A percentile compares a stretch with the other conserved stretches of the same genome.
Evolutionary conservation across 495 filamentous ascomycete genomes (phyloP).

Genomic region (Lophiotrema nucula): DNA sequence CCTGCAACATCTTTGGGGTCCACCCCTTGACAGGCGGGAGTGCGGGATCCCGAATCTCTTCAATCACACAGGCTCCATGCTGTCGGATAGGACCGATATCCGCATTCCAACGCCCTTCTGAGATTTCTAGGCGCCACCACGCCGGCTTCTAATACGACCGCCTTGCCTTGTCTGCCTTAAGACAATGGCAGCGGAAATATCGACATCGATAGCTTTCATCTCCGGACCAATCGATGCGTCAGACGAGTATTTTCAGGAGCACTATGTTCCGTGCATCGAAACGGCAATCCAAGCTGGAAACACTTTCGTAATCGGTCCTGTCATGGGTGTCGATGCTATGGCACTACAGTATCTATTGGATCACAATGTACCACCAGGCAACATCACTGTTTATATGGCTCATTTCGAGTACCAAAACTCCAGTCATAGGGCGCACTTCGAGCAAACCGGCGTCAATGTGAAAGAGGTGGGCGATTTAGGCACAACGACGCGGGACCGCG

Average conservation of each 20-base stretch:
- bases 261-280: constrained; percentile 7
- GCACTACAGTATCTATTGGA: constrained; percentile 16
- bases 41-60: no score
- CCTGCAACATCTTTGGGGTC: no score
- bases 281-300: constrained; percentile 9
- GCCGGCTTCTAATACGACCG: no score
- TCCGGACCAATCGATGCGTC: constrained; percentile 24
- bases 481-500: constrained; percentile 17
- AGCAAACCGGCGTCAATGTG: constrained; percentile 11
- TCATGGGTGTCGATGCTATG: constrained; percentile 24
- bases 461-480: constrained; percentile 1
- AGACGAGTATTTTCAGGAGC: constrained; percentile 11
- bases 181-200: no score
- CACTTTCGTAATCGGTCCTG: constrained; percentile 24
- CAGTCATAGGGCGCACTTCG: neutral
- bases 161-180: no score
- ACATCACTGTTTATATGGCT: constrained; percentile 27
- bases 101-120: no score
- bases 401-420: constrained; percentile 10
- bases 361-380: neutral
- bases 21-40: no score
- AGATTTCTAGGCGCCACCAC: no score
- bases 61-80: no score
- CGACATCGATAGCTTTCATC: constrained; percentile 15
- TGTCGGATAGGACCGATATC: no score